Evolutionary conservation across 768 basidiomycete species (phyloP).

Genomic region (Rhizopogon salebrosus): DNA sequence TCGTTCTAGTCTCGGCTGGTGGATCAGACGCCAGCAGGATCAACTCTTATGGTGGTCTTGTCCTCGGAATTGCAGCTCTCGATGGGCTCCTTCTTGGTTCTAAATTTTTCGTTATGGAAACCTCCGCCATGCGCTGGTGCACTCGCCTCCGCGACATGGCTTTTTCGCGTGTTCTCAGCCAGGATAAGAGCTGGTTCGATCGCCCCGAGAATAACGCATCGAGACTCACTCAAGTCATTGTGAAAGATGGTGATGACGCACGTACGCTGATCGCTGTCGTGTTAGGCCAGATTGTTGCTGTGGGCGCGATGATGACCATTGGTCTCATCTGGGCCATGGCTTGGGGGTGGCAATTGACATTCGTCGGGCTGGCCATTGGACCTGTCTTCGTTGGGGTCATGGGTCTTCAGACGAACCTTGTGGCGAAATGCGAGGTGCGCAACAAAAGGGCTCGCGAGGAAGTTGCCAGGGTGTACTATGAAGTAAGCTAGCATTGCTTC

Average conservation of each 20-base stretch:
- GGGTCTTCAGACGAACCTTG: conserved; percentile 67
- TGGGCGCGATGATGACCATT: conserved; percentile 73
- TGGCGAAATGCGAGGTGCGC: conserved; percentile 63
- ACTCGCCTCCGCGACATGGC: conserved; percentile 52
- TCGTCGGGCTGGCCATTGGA: conserved; percentile 82
- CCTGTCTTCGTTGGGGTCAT: conserved; percentile 78
- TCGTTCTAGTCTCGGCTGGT: conserved; percentile 70
- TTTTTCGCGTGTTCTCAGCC: conserved; percentile 57
- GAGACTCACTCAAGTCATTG: conserved; percentile 64
- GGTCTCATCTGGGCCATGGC: conserved; percentile 89
- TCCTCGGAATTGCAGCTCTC: conserved; percentile 65
- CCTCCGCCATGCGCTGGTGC: conserved; percentile 69
- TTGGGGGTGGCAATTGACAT: conserved; percentile 87
- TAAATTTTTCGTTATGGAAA: conserved; percentile 82
- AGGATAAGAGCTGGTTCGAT: conserved; percentile 91
- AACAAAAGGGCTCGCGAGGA: conserved; percentile 89
- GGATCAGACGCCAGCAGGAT: conserved; percentile 57
- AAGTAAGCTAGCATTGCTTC: conserved; percentile 43
- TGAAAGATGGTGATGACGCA: conserved; percentile 91
- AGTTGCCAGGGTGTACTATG: conserved; percentile 80
- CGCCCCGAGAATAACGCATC: conserved; percentile 50
- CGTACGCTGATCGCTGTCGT: conserved; percentile 69
- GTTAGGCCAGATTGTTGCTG: conserved; percentile 66
- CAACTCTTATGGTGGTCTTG: conserved; percentile 67
- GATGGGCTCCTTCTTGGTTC: conserved; percentile 73